A percentile compares a stretch with the other conserved stretches of the same genome.
Evolutionary conservation across 2,329 filamentous ascomycete species (phyloP).

Genomic region (Aspergillus niger): DNA sequence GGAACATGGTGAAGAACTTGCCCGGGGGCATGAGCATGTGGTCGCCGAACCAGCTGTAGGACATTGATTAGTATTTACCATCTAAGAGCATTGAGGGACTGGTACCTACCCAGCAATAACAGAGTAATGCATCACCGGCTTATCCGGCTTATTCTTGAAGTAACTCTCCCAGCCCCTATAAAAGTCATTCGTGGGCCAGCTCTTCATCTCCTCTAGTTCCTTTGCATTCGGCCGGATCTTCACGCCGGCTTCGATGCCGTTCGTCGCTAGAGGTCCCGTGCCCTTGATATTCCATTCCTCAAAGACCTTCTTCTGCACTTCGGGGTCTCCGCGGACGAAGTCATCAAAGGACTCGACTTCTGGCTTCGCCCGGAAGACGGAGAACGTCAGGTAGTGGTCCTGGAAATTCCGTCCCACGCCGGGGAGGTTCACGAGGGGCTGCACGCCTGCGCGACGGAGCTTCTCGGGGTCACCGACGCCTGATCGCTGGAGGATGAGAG

Average conservation of each 20-base stretch:
- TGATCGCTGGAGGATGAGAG: constrained; percentile 73
- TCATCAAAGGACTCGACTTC: constrained; percentile 78
- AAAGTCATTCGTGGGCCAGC: constrained; percentile 74
- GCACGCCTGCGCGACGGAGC: constrained; percentile 67
- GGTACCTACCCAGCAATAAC: constrained; percentile 64
- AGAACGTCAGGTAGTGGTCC: constrained; percentile 73
- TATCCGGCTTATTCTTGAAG: constrained; percentile 82
- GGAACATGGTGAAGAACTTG: constrained; percentile 83
- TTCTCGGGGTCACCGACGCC: constrained; percentile 74
- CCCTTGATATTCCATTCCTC: constrained; percentile 79
- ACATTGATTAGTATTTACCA: constrained; percentile 13
- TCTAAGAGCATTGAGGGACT: background rate
- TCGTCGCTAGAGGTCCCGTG: constrained; percentile 74
- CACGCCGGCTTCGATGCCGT: constrained; percentile 77
- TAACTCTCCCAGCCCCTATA: constrained; percentile 72
- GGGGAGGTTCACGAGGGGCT: constrained; percentile 69
- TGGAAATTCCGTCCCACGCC: constrained; percentile 77
- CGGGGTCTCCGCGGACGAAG: constrained; percentile 72
- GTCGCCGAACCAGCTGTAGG: constrained; percentile 45
- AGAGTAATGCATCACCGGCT: constrained; percentile 84
- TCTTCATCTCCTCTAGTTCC: constrained; percentile 69
- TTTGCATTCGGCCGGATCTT: constrained; percentile 72
- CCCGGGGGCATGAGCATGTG: constrained; percentile 67
- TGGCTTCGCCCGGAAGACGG: constrained; percentile 71
- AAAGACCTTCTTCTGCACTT: constrained; percentile 71